Conservation (phyloP, 148 eudicot genomes). For the Chenopodium formosanum region DNA sequence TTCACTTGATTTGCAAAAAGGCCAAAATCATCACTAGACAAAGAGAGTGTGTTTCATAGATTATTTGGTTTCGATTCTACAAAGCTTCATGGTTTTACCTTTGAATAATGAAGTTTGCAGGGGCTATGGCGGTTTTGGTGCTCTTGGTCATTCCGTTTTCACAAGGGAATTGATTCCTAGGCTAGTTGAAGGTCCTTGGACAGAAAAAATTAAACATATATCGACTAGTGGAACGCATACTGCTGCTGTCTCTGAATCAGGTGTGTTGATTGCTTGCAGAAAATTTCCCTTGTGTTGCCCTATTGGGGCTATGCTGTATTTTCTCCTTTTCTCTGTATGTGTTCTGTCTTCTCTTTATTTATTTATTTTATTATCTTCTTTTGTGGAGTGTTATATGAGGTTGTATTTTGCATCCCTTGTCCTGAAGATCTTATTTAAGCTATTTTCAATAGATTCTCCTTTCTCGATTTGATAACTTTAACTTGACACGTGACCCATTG, state of each 20-base stretch:
- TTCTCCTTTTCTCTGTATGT: too few relatives aligned
- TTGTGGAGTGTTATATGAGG: too few relatives aligned
- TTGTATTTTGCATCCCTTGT: neutral
- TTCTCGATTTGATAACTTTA: neutral
- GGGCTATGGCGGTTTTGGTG: slow-evolving; percentile 99
- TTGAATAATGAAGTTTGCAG: slow-evolving; percentile 72
- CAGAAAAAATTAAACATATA: slow-evolving; percentile 57
- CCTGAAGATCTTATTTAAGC: neutral
- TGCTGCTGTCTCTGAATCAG: slow-evolving; percentile 80
- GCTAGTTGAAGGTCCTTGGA: slow-evolving; percentile 84
- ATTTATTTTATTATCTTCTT: too few relatives aligned
- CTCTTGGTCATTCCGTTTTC: slow-evolving; percentile 91
- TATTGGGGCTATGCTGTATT: too few relatives aligned
- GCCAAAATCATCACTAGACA: neutral
- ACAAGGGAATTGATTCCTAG: slow-evolving; percentile 80
- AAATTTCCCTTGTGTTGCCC: neutral
- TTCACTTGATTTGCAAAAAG: neutral
- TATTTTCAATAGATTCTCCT: neutral
- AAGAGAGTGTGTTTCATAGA: neutral
- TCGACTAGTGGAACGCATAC: slow-evolving; percentile 96
- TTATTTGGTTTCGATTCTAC: neutral
- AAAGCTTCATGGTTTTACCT: slow-evolving; percentile 43
- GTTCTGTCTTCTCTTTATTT: too few relatives aligned
- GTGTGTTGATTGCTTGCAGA: slow-evolving; percentile 32
- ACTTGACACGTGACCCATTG: neutral